phyloP scores from a whole-genome alignment of 2,329 filamentous ascomycete species.

The Penicillium glabrum region DNA sequence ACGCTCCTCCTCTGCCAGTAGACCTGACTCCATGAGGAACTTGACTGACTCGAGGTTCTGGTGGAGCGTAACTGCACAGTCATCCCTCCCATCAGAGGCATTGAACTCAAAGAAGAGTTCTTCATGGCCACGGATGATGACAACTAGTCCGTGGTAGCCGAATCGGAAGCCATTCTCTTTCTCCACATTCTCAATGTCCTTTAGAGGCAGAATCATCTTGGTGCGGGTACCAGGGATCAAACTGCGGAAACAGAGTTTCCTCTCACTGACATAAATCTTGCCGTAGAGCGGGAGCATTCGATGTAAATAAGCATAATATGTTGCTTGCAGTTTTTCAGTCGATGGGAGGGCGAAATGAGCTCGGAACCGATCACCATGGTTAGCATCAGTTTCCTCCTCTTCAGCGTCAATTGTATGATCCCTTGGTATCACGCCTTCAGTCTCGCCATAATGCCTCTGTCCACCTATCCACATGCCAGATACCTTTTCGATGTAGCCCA shows the following conservation, averaged over 20 bases:
- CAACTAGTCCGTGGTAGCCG: slow-evolving; percentile 83
- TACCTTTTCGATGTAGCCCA: slow-evolving; percentile 95
- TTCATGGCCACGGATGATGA: slow-evolving; percentile 92
- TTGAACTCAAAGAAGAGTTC: slow-evolving; percentile 96
- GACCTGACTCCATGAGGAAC: slow-evolving; percentile 67
- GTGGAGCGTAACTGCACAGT: slow-evolving; percentile 80
- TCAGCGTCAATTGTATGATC: slow-evolving; percentile 60
- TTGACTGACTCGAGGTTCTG: slow-evolving; percentile 72
- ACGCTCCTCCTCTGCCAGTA: slow-evolving; percentile 67
- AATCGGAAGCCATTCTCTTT: slow-evolving; percentile 95
- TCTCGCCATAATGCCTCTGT: slow-evolving; percentile 81
- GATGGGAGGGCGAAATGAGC: slow-evolving; percentile 86
- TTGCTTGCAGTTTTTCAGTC: slow-evolving; percentile 79
- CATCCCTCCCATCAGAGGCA: slow-evolving; percentile 74
- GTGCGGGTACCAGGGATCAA: slow-evolving; percentile 85
- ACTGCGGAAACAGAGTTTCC: slow-evolving; percentile 89
- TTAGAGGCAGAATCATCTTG: slow-evolving; percentile 86
- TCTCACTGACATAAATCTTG: slow-evolving; percentile 91
- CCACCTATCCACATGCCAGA: slow-evolving; percentile 96
- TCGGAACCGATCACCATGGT: slow-evolving; percentile 69
- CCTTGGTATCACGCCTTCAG: slow-evolving; percentile 64
- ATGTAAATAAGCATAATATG: slow-evolving; percentile 90
- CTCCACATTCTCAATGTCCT: slow-evolving; percentile 87
- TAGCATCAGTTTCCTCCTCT: slow-evolving; percentile 55
- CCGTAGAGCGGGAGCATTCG: slow-evolving; percentile 89